These are phyloP conservation scores for Lichtheimia ornata DNA, from an alignment of 371 early-diverging fungal genomes.

Conservation along the genomic window DNA sequence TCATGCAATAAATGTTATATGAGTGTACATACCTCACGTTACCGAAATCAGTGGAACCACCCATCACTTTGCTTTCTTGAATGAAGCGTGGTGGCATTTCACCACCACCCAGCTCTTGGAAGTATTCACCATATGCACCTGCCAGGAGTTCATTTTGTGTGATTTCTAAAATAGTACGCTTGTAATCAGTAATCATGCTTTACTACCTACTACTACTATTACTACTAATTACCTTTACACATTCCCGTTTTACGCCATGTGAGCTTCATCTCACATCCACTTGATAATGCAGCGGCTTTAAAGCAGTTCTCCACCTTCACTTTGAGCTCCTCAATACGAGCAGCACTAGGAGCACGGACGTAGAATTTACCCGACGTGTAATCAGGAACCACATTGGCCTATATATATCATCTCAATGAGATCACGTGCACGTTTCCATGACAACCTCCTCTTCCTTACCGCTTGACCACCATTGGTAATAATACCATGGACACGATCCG, in stretches of 20 bases:
- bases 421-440: neutral
- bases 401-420: neutral
- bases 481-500: conserved; percentile 66
- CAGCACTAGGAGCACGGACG: conserved; percentile 54
- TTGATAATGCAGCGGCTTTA: conserved; percentile 64
- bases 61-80: conserved; percentile 15
- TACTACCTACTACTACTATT: neutral
- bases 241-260: conserved; percentile 42
- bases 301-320: conserved; percentile 56
- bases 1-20: conserved; percentile 11
- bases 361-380: conserved; percentile 56
- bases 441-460: conserved; percentile 33
- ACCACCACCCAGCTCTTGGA: neutral
- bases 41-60: conserved; percentile 50
- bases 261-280: conserved; percentile 67
- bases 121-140: conserved; percentile 2
- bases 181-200: conserved; percentile 46
- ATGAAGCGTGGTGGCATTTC: conserved; percentile 1
- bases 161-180: conserved; percentile 14
- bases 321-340: conserved; percentile 50
- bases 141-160: conserved; percentile 1
- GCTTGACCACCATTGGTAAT: conserved; percentile 72
- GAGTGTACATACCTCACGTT: conserved; percentile 43
- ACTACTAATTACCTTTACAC: conserved; percentile 23
- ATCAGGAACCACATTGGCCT: conserved; percentile 58